phyloP scores from a whole-genome alignment of 2,329 filamentous ascomycete genomes.

The Ceratocystis ficicola region DNA sequence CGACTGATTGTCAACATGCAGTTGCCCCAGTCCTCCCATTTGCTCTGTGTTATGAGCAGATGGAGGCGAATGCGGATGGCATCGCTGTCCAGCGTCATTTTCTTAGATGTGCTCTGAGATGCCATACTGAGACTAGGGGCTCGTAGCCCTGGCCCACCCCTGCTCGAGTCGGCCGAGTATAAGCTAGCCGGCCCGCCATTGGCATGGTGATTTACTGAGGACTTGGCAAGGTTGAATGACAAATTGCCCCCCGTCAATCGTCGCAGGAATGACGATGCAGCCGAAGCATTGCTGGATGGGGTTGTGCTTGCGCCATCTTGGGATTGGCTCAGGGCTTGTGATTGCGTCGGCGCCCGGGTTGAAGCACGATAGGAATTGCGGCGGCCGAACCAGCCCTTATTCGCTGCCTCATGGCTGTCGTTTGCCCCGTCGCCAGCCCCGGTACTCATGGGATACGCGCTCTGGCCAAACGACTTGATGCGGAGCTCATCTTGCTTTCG shows the following conservation, averaged over 20 bases:
- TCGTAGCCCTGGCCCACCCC: slow-evolving; percentile 38
- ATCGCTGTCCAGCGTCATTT: slow-evolving; percentile 52
- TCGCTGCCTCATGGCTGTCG: slow-evolving; percentile 28
- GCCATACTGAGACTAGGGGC: slow-evolving; percentile 47
- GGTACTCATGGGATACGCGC: background rate
- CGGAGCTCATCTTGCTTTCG: slow-evolving; percentile 52
- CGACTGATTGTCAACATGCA: slow-evolving; percentile 72
- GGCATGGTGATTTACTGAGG: slow-evolving; percentile 50
- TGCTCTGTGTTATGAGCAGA: slow-evolving; percentile 58
- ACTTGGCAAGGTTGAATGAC: slow-evolving; percentile 69
- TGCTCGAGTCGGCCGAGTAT: slow-evolving; percentile 47
- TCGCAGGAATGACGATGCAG: slow-evolving; percentile 63
- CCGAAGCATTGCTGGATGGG: slow-evolving; percentile 48
- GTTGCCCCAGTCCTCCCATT: slow-evolving; percentile 86
- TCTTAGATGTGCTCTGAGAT: slow-evolving; percentile 34
- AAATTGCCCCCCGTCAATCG: slow-evolving; percentile 60
- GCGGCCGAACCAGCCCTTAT: slow-evolving; percentile 46
- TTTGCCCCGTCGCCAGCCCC: slow-evolving; percentile 27
- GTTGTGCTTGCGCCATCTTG: slow-evolving; percentile 62
- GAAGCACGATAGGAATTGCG: slow-evolving; percentile 55
- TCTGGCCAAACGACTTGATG: slow-evolving; percentile 58
- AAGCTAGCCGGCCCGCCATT: slow-evolving; percentile 45
- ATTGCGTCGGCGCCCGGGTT: slow-evolving; percentile 42
- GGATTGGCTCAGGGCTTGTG: slow-evolving; percentile 36
- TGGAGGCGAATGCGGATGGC: slow-evolving; percentile 83